These are phyloP conservation scores for Microdochium bolleyi DNA, from an alignment of 2,329 filamentous ascomycete genomes.

Conservation along the genomic window DNA sequence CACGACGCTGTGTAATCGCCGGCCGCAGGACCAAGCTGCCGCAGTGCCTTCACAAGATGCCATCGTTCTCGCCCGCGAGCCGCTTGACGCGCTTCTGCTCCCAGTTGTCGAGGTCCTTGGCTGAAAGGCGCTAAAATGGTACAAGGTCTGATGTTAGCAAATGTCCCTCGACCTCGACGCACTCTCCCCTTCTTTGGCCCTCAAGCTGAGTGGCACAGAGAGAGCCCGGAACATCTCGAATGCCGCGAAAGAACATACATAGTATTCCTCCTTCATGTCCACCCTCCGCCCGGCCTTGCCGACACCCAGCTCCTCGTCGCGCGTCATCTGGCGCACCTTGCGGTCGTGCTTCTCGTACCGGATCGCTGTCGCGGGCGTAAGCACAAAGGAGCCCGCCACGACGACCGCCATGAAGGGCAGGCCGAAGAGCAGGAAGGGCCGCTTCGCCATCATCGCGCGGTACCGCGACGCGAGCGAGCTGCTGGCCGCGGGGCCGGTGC, in stretches of 20 bases:
- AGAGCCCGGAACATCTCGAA: background rate
- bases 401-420: constrained; percentile 88
- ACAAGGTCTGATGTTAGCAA: constrained; percentile 9
- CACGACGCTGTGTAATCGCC: too few species aligned
- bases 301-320: constrained; percentile 80
- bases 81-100: constrained; percentile 92
- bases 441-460: constrained; percentile 63
- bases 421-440: constrained; percentile 88
- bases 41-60: constrained; percentile 48
- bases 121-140: constrained; percentile 58
- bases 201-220: too few species aligned
- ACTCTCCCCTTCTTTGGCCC: too few species aligned
- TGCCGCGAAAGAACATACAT: constrained; percentile 46
- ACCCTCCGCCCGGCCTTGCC: constrained; percentile 63
- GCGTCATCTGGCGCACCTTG: constrained; percentile 75
- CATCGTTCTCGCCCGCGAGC: constrained; percentile 83
- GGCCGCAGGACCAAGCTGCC: too few species aligned
- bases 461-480: constrained; percentile 69
- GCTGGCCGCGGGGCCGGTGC: constrained; percentile 45
- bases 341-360: constrained; percentile 91
- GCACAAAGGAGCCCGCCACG: constrained; percentile 83
- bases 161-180: too few species aligned
- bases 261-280: constrained; percentile 80
- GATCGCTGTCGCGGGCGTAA: constrained; percentile 88
- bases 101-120: constrained; percentile 92